These are phyloP conservation scores for Proliferodiscus dingleyae DNA, from an alignment of 2,329 filamentous ascomycete genomes.

Conservation along the genomic window DNA sequence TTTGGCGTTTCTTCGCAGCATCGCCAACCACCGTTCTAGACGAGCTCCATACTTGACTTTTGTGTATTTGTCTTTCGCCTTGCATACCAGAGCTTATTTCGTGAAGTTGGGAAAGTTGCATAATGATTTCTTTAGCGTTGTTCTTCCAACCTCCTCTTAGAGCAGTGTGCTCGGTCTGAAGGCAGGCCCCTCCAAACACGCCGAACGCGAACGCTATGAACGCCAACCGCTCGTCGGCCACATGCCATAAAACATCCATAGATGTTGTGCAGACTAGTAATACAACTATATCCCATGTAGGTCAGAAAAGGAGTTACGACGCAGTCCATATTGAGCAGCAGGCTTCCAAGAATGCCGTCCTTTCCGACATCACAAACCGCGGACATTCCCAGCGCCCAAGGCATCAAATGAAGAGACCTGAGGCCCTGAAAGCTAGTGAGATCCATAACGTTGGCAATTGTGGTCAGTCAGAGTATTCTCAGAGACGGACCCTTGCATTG, in stretches of 20 bases:
- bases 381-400: constrained; percentile 17
- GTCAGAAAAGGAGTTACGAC: constrained; percentile 23
- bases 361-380: constrained; percentile 14
- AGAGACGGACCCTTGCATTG: constrained; percentile 46
- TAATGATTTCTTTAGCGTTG: no score
- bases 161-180: no score
- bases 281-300: constrained; percentile 19
- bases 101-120: no score
- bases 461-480: constrained; percentile 48
- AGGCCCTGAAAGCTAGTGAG: constrained; percentile 38
- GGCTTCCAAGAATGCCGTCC: neutral
- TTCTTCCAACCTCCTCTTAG: no score
- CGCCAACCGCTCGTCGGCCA: constrained; percentile 13
- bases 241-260: constrained; percentile 23
- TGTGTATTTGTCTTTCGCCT: no score
- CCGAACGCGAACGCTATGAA: constrained; percentile 6
- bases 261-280: constrained; percentile 15
- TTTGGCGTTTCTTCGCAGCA: no score
- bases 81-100: no score
- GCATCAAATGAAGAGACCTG: constrained; percentile 8
- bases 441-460: constrained; percentile 37
- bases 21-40: no score
- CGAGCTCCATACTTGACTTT: no score
- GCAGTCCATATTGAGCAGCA: constrained; percentile 8
- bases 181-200: neutral